Conservation (phyloP, 352 stramenopile species). For the Thalassiosira ordinaria region DNA sequence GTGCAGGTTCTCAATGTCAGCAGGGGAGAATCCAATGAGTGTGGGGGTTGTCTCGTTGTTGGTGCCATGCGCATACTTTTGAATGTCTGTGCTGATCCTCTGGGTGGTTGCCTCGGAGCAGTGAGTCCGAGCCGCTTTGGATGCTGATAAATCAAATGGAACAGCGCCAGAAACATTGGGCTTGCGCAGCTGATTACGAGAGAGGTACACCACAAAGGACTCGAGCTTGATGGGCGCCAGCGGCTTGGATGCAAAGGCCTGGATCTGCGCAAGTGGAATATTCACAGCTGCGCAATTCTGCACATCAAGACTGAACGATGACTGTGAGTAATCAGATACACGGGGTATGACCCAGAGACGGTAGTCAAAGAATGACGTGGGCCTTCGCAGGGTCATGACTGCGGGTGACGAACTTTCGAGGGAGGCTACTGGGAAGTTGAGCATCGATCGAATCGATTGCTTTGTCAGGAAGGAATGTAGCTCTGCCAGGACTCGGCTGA, state of each 20-base stretch:
- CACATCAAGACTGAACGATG: constrained; percentile 67
- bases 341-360: constrained; percentile 87
- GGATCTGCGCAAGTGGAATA: constrained; percentile 85
- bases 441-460: constrained; percentile 78
- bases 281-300: constrained; percentile 86
- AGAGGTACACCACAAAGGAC: constrained; percentile 79
- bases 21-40: constrained; percentile 83
- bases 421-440: constrained; percentile 68
- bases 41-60: constrained; percentile 83
- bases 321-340: constrained; percentile 86
- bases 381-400: constrained; percentile 81
- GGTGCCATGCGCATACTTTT: constrained; percentile 84
- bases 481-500: constrained; percentile 82
- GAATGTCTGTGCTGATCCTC: constrained; percentile 91
- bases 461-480: constrained; percentile 84
- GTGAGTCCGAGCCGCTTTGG: constrained; percentile 90
- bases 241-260: constrained; percentile 83
- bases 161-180: constrained; percentile 80
- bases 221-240: constrained; percentile 86
- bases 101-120: constrained; percentile 94
- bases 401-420: constrained; percentile 69
- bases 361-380: constrained; percentile 85
- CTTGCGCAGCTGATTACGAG: constrained; percentile 68
- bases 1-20: constrained; percentile 82
- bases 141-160: constrained; percentile 92